Percentiles rank a stretch among this genome's conserved stretches.
These are phyloP conservation scores for Phytophthora palmivora DNA, from an alignment of 352 stramenopile genomes.

Conservation along the genomic window DNA sequence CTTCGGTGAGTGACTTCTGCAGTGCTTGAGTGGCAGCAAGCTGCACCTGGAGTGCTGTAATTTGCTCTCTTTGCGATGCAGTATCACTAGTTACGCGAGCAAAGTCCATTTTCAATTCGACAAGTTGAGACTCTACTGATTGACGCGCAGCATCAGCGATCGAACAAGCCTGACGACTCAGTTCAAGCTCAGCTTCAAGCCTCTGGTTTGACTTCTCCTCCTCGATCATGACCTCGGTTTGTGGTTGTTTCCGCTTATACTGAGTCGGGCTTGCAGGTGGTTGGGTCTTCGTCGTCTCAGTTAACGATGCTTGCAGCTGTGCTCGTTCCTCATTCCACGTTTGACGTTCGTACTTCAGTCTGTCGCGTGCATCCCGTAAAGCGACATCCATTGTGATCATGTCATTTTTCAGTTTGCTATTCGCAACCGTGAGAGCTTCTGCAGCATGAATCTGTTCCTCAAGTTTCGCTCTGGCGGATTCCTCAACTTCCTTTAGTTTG, in stretches of 20 bases:
- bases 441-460: slow-evolving; percentile 38
- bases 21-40: slow-evolving; percentile 27
- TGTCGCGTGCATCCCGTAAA: slow-evolving; percentile 40
- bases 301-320: slow-evolving; percentile 30
- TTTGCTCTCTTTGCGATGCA: slow-evolving; percentile 40
- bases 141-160: slow-evolving; percentile 18
- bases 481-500: slow-evolving; percentile 47
- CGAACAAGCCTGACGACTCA: slow-evolving; percentile 24
- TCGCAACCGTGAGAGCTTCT: slow-evolving; percentile 40
- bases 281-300: slow-evolving; percentile 27
- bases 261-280: slow-evolving; percentile 28
- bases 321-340: slow-evolving; percentile 44
- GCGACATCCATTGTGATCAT: slow-evolving; percentile 54
- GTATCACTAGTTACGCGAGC: slow-evolving; percentile 39
- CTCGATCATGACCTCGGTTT: slow-evolving; percentile 17
- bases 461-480: slow-evolving; percentile 35
- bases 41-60: slow-evolving; percentile 48
- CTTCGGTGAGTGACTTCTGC: slow-evolving; percentile 16
- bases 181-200: slow-evolving; percentile 32
- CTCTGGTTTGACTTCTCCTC: slow-evolving; percentile 31
- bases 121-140: slow-evolving; percentile 19
- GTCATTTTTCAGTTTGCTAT: slow-evolving; percentile 66
- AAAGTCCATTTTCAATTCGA: slow-evolving; percentile 26
- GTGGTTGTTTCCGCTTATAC: slow-evolving; percentile 22
- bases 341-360: slow-evolving; percentile 43